Base-by-base conservation (phyloP, 768 basidiomycete genomes). In the Hygrophoropsis aurantiaca region DNA sequence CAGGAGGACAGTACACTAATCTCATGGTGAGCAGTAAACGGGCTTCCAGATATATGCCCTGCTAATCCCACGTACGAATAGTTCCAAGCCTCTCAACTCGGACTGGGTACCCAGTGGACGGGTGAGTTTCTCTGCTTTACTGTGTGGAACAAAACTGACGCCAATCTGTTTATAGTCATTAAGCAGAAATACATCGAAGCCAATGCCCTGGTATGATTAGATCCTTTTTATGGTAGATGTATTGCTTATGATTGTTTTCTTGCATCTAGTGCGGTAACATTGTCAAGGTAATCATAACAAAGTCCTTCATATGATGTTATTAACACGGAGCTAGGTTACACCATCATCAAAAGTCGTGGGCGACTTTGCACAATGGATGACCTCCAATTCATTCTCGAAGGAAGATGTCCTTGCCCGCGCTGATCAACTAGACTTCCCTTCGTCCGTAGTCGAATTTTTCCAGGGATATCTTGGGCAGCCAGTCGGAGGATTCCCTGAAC, bases 281-380 rank as follows among this genome's bases (percentile, higher is more conserved):
- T 66, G 86, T 98, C 77, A 99, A 99, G 79, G 82, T 78, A 58
- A 25, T 30, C 21, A 42, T 33, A 48, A 35, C 13, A 13, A 13
- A 36, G 42, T 16, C 39, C 42, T 37, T 50, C 35, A n/a, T 44
- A 36, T 34, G 32, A 19, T 8, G 44, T n/a, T 33, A 20, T 26
- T 20, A 45, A 11, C 30, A 15, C 25, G 25, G 32, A 43, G 37
- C 9, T 58, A 84, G 82, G 95, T 98, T 58, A 99, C 97, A 20
- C 97, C 97, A 24, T 97, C 97, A 11, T 98, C 97, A 35, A 99
- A 98, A 74, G 92, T 95, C 40, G 94, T 97, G 40, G 97, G 97
- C 20, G 97, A 99, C 74, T 97, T 99, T 69, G 97, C 97, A 15
- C 97, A 99, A 70, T 97, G 89, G 87, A 94, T 97, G 93, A 94